Conservation (phyloP, 2,329 filamentous ascomycete species). For the Aspergillus fijiensis region DNA sequence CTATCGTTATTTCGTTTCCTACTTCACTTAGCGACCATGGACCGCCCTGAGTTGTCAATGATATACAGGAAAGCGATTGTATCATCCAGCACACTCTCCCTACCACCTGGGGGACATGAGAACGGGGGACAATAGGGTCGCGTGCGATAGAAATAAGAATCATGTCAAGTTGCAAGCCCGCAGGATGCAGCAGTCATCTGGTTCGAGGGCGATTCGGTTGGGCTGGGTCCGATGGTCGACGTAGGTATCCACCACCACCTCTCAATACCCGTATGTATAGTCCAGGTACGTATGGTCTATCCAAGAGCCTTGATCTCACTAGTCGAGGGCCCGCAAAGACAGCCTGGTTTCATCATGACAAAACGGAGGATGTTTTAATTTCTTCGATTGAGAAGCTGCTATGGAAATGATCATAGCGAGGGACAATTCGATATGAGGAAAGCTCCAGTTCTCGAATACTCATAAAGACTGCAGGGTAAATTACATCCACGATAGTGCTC, state of each 20-base stretch:
- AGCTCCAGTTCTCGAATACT: no score
- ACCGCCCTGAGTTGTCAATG: background rate
- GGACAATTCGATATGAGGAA: no score
- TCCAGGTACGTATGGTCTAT: slow-evolving; percentile 1
- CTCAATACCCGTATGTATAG: slow-evolving; percentile 11
- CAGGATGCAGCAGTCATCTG: slow-evolving; percentile 24
- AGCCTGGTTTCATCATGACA: background rate
- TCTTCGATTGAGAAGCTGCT: no score
- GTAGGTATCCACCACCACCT: background rate
- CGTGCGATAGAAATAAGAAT: slow-evolving; percentile 23
- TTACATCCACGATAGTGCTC: no score
- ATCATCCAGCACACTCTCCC: background rate
- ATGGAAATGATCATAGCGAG: background rate
- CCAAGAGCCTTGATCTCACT: background rate
- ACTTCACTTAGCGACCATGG: no score
- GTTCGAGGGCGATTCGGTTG: slow-evolving; percentile 11
- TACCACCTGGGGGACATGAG: background rate
- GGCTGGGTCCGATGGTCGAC: slow-evolving; percentile 6
- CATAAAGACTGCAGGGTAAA: no score
- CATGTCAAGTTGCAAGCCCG: slow-evolving; percentile 22
- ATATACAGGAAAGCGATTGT: background rate
- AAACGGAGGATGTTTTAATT: no score
- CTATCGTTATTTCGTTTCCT: background rate
- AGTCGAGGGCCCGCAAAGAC: background rate
- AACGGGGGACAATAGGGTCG: slow-evolving; percentile 7